Conservation (phyloP, 2,329 filamentous ascomycete species). For the Paracorniculantispora psalliotae region DNA sequence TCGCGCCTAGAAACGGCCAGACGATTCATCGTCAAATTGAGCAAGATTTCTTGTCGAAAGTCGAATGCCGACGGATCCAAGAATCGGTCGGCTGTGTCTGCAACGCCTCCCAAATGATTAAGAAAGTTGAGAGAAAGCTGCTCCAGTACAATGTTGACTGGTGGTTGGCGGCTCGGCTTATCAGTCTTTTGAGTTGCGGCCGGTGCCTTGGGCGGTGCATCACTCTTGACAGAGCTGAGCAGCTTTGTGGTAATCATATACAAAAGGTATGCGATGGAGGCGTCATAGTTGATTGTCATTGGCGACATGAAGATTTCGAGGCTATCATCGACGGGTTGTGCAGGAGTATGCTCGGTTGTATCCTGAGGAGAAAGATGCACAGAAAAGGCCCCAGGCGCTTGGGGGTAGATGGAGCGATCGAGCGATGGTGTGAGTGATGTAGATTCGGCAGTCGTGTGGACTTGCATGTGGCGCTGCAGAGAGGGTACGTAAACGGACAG, state of each 20-base stretch:
- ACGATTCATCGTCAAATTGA: constrained; percentile 12
- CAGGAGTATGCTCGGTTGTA: neutral
- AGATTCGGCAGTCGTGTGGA: constrained; percentile 27
- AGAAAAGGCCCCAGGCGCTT: constrained; percentile 60
- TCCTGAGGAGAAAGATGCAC: constrained; percentile 27
- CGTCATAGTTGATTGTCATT: constrained; percentile 49
- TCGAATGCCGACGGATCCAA: constrained; percentile 36
- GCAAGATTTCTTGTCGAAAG: constrained; percentile 28
- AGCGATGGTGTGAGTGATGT: constrained; percentile 27
- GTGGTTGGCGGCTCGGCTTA: constrained; percentile 1
- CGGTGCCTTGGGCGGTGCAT: constrained; percentile 9
- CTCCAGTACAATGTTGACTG: constrained; percentile 40
- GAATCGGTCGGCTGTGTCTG: constrained; percentile 44
- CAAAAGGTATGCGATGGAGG: constrained; percentile 51
- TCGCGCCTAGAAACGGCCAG: constrained; percentile 7
- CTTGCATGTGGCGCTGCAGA: constrained; percentile 39
- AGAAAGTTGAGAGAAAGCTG: constrained; percentile 52
- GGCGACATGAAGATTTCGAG: constrained; percentile 51
- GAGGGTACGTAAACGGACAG: constrained; percentile 54
- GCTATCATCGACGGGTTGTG: constrained; percentile 23
- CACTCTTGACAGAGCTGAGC: constrained; percentile 37
- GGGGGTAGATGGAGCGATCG: constrained; percentile 38
- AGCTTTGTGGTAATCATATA: constrained; percentile 47
- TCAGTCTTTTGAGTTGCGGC: constrained; percentile 24
- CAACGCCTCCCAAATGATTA: constrained; percentile 48